Percentiles rank a stretch among this genome's conserved stretches.
Conservation (phyloP, 176 grass and related monocot genomes). For the Microstegium vimineum region DNA sequence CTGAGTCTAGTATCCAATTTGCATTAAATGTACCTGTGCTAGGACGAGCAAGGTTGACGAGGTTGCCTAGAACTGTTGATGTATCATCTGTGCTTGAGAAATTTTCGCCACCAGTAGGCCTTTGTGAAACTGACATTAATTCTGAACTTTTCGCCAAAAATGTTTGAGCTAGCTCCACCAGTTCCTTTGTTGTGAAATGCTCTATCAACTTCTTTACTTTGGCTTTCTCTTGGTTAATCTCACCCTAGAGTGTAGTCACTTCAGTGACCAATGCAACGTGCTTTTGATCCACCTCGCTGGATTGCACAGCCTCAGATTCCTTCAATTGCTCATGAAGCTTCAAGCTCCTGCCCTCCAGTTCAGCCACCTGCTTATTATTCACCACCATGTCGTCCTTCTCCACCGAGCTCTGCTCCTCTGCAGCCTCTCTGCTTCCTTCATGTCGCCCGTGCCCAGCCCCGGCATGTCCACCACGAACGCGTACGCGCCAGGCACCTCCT, state of each 20-base stretch:
- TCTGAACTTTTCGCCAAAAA: not conserved
- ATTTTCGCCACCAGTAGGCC: not conserved
- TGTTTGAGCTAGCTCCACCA: not conserved
- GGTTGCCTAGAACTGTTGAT: not conserved
- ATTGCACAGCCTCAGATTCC: too few species aligned
- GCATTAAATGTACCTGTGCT: not conserved
- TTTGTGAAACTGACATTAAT: not conserved
- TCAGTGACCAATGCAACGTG: too few species aligned
- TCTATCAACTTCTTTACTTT: not conserved
- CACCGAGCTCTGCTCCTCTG: too few species aligned
- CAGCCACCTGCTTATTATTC: too few species aligned
- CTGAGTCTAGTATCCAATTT: not conserved
- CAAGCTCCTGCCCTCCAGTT: too few species aligned
- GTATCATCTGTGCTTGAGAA: not conserved
- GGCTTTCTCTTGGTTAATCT: too few species aligned
- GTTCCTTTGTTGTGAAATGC: not conserved
- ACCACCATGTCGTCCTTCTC: too few species aligned
- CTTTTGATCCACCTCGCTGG: too few species aligned
- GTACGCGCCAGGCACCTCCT: slow-evolving; percentile 50
- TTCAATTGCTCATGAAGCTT: too few species aligned
- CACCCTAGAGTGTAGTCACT: too few species aligned
- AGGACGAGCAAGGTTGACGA: not conserved
- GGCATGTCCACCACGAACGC: too few species aligned
- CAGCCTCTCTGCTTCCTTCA: slow-evolving; percentile 23
- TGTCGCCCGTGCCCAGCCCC: slow-evolving; percentile 51